Conservation (phyloP, 2,329 filamentous ascomycete genomes). For the Penicillium corylophilum region DNA sequence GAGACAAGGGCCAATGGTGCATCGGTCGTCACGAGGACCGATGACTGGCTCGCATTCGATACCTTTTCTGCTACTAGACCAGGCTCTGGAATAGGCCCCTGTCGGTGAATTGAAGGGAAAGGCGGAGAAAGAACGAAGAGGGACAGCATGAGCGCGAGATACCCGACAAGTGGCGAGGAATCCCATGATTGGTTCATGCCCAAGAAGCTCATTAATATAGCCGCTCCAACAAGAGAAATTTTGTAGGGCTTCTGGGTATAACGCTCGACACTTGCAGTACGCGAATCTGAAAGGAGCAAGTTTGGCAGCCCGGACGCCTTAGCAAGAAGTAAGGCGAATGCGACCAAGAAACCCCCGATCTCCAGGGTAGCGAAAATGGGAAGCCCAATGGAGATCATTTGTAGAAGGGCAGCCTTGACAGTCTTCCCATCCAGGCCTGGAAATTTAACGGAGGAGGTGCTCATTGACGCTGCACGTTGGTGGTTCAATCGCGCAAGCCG, state of each 20-base stretch:
- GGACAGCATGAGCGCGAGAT: constrained; percentile 47
- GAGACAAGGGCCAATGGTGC: constrained; percentile 29
- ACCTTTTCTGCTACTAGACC: constrained; percentile 26
- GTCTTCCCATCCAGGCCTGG: constrained; percentile 18
- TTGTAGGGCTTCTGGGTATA: constrained; percentile 31
- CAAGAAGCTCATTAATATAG: constrained; percentile 27
- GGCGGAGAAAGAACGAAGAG: constrained; percentile 52
- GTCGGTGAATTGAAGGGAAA: constrained; percentile 30
- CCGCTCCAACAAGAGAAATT: constrained; percentile 23
- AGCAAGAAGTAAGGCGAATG: constrained; percentile 51
- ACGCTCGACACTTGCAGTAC: constrained; percentile 14
- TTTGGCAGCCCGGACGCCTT: constrained; percentile 46
- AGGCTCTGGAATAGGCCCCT: constrained; percentile 20
- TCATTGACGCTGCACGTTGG: constrained; percentile 4
- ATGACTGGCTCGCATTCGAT: constrained; percentile 5
- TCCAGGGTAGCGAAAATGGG: constrained; percentile 59
- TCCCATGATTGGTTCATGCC: constrained; percentile 34
- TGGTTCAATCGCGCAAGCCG: constrained; percentile 22
- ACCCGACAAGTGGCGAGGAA: constrained; percentile 46
- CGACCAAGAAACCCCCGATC: constrained; percentile 55
- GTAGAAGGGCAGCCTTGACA: constrained; percentile 27
- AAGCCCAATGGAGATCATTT: constrained; percentile 46
- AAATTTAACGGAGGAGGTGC: constrained; percentile 11
- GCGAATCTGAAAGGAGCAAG: constrained; percentile 15
- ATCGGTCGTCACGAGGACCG: constrained; percentile 22